Conservation (phyloP, 192 early-diverging fungal species). For the Cetraspora pellucida region DNA sequence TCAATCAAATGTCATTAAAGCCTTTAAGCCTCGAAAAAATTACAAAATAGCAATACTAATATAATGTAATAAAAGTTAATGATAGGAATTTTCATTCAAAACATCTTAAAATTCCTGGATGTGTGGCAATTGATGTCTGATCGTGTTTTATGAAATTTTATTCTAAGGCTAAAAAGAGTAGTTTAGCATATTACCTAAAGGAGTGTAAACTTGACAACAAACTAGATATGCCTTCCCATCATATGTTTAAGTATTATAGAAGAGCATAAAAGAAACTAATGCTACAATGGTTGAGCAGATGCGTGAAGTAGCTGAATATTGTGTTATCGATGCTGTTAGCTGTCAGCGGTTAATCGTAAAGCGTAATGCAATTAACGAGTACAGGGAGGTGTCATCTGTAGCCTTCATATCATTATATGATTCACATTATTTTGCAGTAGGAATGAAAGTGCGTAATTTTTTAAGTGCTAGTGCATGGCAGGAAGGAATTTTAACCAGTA, state of each 20-base stretch:
- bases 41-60: background rate
- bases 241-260: no score
- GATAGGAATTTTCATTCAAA: slow-evolving; percentile 22
- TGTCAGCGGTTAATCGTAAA: slow-evolving; percentile 11
- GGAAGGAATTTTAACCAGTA: background rate
- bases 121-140: slow-evolving; percentile 14
- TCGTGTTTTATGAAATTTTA: no score
- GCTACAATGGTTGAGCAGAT: slow-evolving; percentile 2
- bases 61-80: no score
- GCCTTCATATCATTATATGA: background rate
- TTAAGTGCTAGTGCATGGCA: slow-evolving; percentile 7
- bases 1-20: background rate
- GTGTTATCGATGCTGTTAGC: background rate
- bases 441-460: slow-evolving; percentile 13
- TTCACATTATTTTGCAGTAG: slow-evolving; percentile 16
- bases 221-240: no score
- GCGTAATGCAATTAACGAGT: background rate
- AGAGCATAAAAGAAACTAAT: background rate
- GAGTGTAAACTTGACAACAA: no score
- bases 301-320: slow-evolving; percentile 1
- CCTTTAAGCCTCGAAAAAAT: background rate
- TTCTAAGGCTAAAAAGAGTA: no score
- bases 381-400: background rate
- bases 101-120: slow-evolving; percentile 24
- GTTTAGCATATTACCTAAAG: no score